These are phyloP conservation scores for Puccinia novopanici DNA, from an alignment of 1,284 basidiomycete genomes.

Conservation along the genomic window DNA sequence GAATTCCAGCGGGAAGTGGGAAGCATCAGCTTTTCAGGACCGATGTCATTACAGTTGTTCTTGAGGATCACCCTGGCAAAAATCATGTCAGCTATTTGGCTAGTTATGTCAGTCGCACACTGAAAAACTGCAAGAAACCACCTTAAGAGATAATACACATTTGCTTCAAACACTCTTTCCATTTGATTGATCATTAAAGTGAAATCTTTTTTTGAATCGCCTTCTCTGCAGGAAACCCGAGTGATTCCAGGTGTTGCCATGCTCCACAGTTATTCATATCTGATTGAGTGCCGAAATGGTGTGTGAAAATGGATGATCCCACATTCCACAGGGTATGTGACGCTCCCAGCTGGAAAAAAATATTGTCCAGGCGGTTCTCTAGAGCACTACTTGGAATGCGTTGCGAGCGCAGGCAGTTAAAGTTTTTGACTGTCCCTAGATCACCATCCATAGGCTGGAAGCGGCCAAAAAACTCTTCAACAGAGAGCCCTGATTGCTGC, in stretches of 20 bases:
- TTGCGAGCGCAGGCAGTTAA: neutral
- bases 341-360: too few relatives aligned
- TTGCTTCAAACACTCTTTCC: constrained; percentile 3
- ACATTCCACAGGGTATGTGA: constrained; percentile 33
- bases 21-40: neutral
- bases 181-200: constrained; percentile 1
- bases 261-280: constrained; percentile 12
- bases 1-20: neutral
- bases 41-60: neutral
- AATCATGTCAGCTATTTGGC: too few relatives aligned
- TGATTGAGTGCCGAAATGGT: neutral
- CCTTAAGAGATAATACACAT: constrained; percentile 11
- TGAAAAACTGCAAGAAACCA: neutral
- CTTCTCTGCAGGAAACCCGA: constrained; percentile 18
- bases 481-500: neutral
- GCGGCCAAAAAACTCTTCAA: constrained; percentile 5
- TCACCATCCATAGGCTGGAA: constrained; percentile 9
- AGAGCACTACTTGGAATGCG: neutral
- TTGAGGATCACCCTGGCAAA: neutral
- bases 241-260: neutral
- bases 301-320: neutral
- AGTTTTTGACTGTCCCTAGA: neutral
- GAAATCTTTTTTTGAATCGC: constrained; percentile 7
- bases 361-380: constrained; percentile 2
- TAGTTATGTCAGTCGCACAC: neutral